Conservation (phyloP, 768 basidiomycete species). For the Collybiopsis confluens region DNA sequence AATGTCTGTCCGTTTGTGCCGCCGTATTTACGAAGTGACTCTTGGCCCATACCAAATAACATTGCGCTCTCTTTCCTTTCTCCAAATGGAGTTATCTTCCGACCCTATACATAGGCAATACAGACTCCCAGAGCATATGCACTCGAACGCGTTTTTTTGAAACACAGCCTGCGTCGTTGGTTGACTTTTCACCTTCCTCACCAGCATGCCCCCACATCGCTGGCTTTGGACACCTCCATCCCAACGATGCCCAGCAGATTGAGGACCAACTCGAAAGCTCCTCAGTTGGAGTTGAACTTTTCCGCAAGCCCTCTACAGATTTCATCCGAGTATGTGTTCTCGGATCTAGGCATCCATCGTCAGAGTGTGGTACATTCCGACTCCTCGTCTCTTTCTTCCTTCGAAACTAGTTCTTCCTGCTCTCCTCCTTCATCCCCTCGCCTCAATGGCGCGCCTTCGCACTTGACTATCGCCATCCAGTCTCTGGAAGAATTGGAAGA, state of each 20-base stretch:
- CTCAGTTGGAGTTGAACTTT: background rate
- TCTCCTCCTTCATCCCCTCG: background rate
- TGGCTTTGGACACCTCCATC: background rate
- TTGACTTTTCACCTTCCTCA: background rate
- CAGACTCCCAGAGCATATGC: background rate
- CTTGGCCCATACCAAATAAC: too few species aligned
- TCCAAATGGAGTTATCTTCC: too few species aligned
- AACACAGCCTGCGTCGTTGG: background rate
- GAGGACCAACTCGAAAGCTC: background rate
- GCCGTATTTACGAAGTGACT: too few species aligned
- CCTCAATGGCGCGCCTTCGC: background rate
- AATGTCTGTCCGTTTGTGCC: too few species aligned
- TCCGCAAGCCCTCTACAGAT: background rate
- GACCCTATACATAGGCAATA: too few species aligned
- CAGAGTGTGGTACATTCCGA: background rate
- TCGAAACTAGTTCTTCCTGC: background rate
- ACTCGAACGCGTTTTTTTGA: background rate
- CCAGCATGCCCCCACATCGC: background rate
- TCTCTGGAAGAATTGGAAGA: background rate
- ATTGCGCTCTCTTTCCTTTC: too few species aligned
- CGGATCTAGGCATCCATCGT: background rate
- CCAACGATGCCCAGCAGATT: background rate
- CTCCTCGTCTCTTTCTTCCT: constrained; percentile 1
- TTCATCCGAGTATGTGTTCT: background rate
- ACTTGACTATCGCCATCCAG: background rate